phyloP scores from a whole-genome alignment of 495 filamentous ascomycete species.

The Aspergillus funiculosus region DNA sequence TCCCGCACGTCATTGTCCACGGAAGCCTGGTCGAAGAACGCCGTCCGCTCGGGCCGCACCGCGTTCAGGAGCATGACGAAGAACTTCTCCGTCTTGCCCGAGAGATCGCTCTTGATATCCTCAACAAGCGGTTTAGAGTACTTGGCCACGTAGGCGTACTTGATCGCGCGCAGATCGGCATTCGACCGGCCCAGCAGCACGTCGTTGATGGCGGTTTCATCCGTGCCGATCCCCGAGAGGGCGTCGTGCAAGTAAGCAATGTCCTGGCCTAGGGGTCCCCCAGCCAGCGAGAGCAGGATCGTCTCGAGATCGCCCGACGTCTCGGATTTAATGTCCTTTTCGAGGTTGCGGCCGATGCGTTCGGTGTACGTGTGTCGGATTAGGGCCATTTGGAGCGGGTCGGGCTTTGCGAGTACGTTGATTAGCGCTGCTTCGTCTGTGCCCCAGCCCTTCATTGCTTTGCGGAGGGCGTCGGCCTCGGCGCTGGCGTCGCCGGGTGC shows the following conservation, averaged over 20 bases:
- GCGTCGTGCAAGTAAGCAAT: slow-evolving; percentile 55
- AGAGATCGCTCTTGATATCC: slow-evolving; percentile 59
- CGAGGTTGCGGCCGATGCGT: slow-evolving; percentile 51
- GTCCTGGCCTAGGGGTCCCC: slow-evolving; percentile 65
- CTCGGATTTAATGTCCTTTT: slow-evolving; percentile 63
- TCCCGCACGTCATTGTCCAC: slow-evolving; percentile 63
- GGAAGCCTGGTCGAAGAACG: slow-evolving; percentile 57
- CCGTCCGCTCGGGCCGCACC: slow-evolving; percentile 59
- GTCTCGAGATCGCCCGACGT: slow-evolving; percentile 60
- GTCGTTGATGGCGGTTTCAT: slow-evolving; percentile 73
- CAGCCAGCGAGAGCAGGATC: slow-evolving; percentile 55
- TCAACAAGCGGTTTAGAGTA: slow-evolving; percentile 54
- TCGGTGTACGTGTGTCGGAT: slow-evolving; percentile 56
- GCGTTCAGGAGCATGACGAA: slow-evolving; percentile 71
- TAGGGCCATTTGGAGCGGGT: slow-evolving; percentile 60
- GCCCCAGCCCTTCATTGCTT: slow-evolving; percentile 78
- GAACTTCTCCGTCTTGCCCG: slow-evolving; percentile 69
- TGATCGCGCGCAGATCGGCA: slow-evolving; percentile 72
- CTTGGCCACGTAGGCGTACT: slow-evolving; percentile 57
- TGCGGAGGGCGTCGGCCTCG: slow-evolving; percentile 59
- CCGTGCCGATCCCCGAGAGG: slow-evolving; percentile 66
- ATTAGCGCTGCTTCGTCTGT: slow-evolving; percentile 71
- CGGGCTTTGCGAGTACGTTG: slow-evolving; percentile 51
- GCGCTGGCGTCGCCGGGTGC: slow-evolving; percentile 51
- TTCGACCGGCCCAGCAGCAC: slow-evolving; percentile 71